phyloP scores from a whole-genome alignment of 352 stramenopile genomes.

The Phytophthora idaei region DNA sequence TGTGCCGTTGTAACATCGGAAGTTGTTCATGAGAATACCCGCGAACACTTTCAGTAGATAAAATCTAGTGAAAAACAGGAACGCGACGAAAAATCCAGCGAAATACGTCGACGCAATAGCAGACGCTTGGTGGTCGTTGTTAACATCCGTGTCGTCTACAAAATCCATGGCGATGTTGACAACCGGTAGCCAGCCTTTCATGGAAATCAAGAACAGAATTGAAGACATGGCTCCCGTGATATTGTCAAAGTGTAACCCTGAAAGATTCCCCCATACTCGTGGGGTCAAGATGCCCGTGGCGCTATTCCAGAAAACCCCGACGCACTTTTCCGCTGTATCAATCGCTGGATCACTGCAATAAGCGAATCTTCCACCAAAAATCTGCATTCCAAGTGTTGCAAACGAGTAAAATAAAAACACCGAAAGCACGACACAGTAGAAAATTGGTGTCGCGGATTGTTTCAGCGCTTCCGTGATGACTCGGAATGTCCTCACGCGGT shows the following conservation, averaged over 20 bases:
- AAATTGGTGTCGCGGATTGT: constrained; percentile 75
- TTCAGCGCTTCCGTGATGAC: constrained; percentile 85
- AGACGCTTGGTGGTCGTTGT: constrained; percentile 66
- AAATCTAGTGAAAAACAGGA: constrained; percentile 83
- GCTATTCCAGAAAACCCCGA: constrained; percentile 70
- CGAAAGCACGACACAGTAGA: constrained; percentile 81
- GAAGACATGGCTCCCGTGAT: constrained; percentile 79
- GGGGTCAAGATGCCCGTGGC: constrained; percentile 59
- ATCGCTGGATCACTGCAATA: constrained; percentile 80
- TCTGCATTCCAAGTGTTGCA: constrained; percentile 86
- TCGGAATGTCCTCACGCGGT: constrained; percentile 84
- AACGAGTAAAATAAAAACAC: constrained; percentile 87
- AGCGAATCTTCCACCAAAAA: constrained; percentile 80
- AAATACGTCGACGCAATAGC: constrained; percentile 81
- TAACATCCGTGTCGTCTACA: constrained; percentile 48
- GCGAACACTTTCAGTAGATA: constrained; percentile 81
- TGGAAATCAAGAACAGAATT: constrained; percentile 82
- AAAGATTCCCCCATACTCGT: constrained; percentile 81
- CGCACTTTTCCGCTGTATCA: constrained; percentile 48
- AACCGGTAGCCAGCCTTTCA: constrained; percentile 86
- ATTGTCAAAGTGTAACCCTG: constrained; percentile 84
- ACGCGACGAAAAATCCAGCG: constrained; percentile 81
- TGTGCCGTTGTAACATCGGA: constrained; percentile 83
- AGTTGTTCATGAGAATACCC: constrained; percentile 89
- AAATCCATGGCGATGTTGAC: constrained; percentile 85